A percentile compares a stretch with the other conserved stretches of the same genome.
Conservation (phyloP, 1,139 yeast genomes). For the Debaryomyces psychrophilus region DNA sequence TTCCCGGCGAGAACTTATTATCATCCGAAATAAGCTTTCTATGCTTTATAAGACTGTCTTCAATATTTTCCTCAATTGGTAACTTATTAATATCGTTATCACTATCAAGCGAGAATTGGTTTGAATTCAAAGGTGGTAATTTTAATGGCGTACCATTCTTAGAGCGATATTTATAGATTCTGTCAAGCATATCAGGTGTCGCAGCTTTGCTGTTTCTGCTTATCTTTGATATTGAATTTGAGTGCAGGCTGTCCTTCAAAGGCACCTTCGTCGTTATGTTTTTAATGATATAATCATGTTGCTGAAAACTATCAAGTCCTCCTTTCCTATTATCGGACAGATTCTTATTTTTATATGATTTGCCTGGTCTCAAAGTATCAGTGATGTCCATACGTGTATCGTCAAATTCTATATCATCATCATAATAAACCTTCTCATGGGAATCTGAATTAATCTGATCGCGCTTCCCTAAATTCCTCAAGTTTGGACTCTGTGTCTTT, state of each 20-base stretch:
- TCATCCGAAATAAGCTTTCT: conserved; percentile 26
- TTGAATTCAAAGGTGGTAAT: conserved; percentile 14
- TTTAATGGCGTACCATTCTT: conserved; percentile 24
- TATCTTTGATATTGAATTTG: neutral
- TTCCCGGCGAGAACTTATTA: conserved; percentile 25
- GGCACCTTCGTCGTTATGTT: conserved; percentile 24
- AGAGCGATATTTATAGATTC: conserved; percentile 14
- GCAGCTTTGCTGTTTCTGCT: conserved; percentile 10
- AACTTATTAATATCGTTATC: neutral
- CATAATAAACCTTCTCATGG: neutral
- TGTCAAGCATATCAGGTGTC: conserved; percentile 3
- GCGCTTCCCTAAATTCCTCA: neutral
- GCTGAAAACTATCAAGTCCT: neutral
- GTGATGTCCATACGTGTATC: conserved; percentile 30
- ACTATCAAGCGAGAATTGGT: conserved; percentile 8
- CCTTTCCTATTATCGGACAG: neutral
- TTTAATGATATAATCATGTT: conserved; percentile 11
- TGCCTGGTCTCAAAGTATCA: conserved; percentile 14
- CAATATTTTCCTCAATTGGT: conserved; percentile 11
- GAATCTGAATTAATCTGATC: neutral
- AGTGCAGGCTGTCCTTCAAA: conserved; percentile 19
- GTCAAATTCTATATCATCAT: conserved; percentile 28
- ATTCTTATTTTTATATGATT: conserved; percentile 11
- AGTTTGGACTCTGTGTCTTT: conserved; percentile 4
- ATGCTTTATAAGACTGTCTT: conserved; percentile 22